Evolutionary conservation across 495 filamentous ascomycete genomes (phyloP), one percentile per base, ranked within the genome.

Genomic region (Aspergillus nidulans): DNA sequence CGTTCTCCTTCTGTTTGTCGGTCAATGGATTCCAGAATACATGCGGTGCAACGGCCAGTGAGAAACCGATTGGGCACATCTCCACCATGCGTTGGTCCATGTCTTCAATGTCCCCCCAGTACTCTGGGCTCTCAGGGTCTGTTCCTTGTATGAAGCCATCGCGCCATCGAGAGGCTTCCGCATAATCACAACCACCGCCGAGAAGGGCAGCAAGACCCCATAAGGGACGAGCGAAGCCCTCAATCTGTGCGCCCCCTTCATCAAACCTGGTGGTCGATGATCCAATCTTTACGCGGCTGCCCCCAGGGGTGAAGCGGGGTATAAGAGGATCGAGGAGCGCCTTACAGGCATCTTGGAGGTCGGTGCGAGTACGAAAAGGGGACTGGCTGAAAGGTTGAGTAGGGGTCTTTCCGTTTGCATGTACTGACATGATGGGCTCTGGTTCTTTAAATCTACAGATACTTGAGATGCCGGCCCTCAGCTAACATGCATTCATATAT

Each of bases 21-120:
- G 73, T 77, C 55, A 92, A 70, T 1, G 79, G 79, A 36, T 83
- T 71, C 88, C 87, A 92, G 53, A 92, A 84, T 5, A 71, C 57
- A 54, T 74, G 71, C 18, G 82, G 77, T 13, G 81, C 84, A 36
- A 87, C 81, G 15, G 81, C 84, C 54, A 88, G 66, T 30, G 84
- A 78, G 53, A 79, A 88, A 9, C 81, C 81, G 52, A 91, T 76
- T 12, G 87, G 87, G 61, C 86, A 90, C 80, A 90, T 89, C 65
- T 90, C 88, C 18, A 90, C 88, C 86, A 90, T 91, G n/a, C 88
- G 74, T 74, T 91, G 87, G 58, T 91, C 87, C 51, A 83, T 79
- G 63, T 89, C 86, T 57, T 83, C 75, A 49, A 86, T 83, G 34
- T 80, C 79, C 5, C 87, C 87, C 86, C 87, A 92, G 61, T 82